Percentiles rank a stretch among this genome's conserved stretches.
Evolutionary conservation across 1,139 yeast species (phyloP).

Genomic region (Blastobotrys serpentis): DNA sequence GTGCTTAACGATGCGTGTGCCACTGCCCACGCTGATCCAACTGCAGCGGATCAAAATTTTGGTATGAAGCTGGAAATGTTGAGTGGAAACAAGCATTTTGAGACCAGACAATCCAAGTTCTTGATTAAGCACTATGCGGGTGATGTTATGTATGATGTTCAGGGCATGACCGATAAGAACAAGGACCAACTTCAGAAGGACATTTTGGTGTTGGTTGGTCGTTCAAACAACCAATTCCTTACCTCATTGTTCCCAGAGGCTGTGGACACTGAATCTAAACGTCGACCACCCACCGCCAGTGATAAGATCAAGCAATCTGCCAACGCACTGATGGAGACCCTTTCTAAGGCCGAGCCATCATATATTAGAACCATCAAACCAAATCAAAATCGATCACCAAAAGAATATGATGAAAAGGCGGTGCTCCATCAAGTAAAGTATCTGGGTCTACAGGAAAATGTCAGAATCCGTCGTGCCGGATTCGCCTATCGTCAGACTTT

Average conservation of each 20-base stretch:
- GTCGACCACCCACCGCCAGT: constrained; percentile 93
- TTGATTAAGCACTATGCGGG: constrained; percentile 97
- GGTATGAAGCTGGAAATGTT: constrained; percentile 89
- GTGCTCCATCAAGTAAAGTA: constrained; percentile 96
- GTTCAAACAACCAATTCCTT: constrained; percentile 70
- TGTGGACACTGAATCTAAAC: constrained; percentile 59
- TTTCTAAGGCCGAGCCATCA: constrained; percentile 88
- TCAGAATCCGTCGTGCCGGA: constrained; percentile 97
- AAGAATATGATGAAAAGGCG: constrained; percentile 83
- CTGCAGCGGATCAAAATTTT: constrained; percentile 95
- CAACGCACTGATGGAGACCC: constrained; percentile 81
- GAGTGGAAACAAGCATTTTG: constrained; percentile 80
- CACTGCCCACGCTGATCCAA: constrained; percentile 97
- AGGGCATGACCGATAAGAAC: constrained; percentile 94
- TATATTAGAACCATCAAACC: constrained; percentile 98
- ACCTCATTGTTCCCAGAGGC: constrained; percentile 73
- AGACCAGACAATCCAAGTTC: constrained; percentile 83
- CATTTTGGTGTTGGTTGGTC: constrained; percentile 70
- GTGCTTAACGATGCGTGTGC: constrained; percentile 97
- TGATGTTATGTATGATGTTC: constrained; percentile 90
- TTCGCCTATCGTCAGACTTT: constrained; percentile 97
- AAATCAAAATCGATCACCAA: constrained; percentile 86
- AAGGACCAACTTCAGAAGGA: constrained; percentile 93
- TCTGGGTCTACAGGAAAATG: constrained; percentile 94
- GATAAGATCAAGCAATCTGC: constrained; percentile 94